Percentiles rank a stretch among this genome's conserved stretches.
Evolutionary conservation across 1,284 basidiomycete species (phyloP).

Genomic region (Heterobasidion irregulare): DNA sequence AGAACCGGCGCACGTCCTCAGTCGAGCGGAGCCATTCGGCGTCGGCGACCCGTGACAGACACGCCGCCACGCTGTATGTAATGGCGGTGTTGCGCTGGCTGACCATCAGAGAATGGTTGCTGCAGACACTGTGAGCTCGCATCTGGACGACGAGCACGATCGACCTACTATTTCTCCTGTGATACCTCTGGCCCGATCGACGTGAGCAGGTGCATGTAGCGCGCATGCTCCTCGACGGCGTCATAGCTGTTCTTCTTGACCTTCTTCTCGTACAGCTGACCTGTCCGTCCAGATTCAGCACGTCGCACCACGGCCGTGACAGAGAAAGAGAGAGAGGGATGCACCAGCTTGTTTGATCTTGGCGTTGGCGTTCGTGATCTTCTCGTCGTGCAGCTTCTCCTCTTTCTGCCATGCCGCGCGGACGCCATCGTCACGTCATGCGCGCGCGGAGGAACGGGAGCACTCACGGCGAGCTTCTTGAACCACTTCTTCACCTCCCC

Average conservation of each 20-base stretch:
- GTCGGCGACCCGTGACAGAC: conserved; percentile 61
- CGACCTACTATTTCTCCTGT: conserved; percentile 64
- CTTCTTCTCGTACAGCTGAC: conserved; percentile 69
- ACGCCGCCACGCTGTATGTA: conserved; percentile 53
- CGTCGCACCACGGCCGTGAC: neutral
- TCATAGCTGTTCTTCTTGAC: conserved; percentile 65
- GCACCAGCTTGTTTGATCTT: conserved; percentile 71
- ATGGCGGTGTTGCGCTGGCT: conserved; percentile 52
- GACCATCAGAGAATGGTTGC: conserved; percentile 57
- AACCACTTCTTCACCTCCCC: conserved; percentile 76
- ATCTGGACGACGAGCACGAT: conserved; percentile 1
- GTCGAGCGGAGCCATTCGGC: conserved; percentile 69
- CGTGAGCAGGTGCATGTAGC: conserved; percentile 67
- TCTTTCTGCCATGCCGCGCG: conserved; percentile 48
- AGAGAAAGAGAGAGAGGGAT: conserved; percentile 1
- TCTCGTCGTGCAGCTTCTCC: conserved; percentile 68
- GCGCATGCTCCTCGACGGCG: conserved; percentile 62
- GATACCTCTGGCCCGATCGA: conserved; percentile 70
- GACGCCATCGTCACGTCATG: neutral
- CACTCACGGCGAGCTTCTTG: conserved; percentile 64
- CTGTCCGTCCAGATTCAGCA: conserved; percentile 22
- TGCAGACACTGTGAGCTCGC: conserved; percentile 19
- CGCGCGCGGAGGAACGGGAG: neutral
- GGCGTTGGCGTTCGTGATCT: conserved; percentile 56
- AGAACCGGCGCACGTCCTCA: conserved; percentile 57